These are phyloP conservation scores for Multifurca ochricompacta DNA, from an alignment of 768 basidiomycete genomes.

Conservation along the genomic window DNA sequence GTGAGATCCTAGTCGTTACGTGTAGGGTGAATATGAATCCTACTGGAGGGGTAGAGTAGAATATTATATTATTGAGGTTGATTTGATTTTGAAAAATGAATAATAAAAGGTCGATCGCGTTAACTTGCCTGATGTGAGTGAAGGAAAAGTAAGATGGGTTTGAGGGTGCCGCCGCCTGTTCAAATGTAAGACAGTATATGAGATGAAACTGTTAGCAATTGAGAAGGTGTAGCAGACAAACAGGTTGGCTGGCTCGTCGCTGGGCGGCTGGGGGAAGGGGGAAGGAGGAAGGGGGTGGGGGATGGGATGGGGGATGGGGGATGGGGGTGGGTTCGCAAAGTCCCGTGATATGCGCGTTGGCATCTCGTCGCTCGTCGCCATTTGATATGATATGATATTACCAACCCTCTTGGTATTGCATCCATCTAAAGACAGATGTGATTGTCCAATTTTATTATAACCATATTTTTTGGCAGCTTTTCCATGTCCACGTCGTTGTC, in stretches of 20 bases:
- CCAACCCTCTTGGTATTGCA: too few relatives aligned
- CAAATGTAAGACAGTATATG: neutral
- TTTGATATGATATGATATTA: too few relatives aligned
- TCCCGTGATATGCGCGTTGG: constrained; percentile 12
- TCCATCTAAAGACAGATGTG: too few relatives aligned
- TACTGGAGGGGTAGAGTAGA: neutral
- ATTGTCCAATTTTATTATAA: too few relatives aligned
- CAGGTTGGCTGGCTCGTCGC: too few relatives aligned
- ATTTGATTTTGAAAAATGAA: neutral
- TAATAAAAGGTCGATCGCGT: neutral
- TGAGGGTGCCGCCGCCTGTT: neutral
- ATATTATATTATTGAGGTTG: too few relatives aligned
- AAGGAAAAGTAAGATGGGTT: neutral
- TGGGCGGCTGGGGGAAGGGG: too few relatives aligned
- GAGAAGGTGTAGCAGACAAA: too few relatives aligned
- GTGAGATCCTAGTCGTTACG: neutral
- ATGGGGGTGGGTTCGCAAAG: neutral
- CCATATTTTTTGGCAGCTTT: too few relatives aligned
- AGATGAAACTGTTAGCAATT: neutral
- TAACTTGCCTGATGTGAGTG: neutral
- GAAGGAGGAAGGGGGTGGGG: too few relatives aligned
- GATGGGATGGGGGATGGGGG: too few relatives aligned
- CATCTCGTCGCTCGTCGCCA: neutral
- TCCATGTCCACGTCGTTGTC: too few relatives aligned
- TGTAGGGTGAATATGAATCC: neutral